Conservation (phyloP, 2,329 filamentous ascomycete genomes). For the Colletotrichum sp. region DNA sequence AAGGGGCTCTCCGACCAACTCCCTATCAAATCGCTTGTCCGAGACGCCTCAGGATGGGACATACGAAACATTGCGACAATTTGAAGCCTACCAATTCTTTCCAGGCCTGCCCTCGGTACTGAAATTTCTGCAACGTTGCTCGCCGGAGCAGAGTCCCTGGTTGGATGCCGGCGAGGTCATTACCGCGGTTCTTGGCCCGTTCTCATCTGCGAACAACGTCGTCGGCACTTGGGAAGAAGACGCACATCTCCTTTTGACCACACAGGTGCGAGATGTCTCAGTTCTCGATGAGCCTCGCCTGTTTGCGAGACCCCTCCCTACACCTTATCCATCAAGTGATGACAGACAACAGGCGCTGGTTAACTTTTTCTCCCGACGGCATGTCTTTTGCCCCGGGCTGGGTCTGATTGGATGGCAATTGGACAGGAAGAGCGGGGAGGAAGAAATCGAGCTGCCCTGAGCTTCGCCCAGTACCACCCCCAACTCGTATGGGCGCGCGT, state of each 20-base stretch:
- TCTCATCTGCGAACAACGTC: background rate
- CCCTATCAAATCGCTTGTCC: background rate
- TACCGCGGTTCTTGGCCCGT: background rate
- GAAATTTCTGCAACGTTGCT: background rate
- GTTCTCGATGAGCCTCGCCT: background rate
- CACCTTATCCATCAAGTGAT: background rate
- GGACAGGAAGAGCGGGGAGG: background rate
- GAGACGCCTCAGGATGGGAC: background rate
- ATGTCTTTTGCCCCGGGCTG: background rate
- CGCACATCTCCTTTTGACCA: background rate
- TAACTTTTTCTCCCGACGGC: background rate
- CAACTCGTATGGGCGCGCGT: background rate
- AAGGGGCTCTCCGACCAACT: background rate
- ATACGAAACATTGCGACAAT: background rate
- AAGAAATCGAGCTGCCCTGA: background rate
- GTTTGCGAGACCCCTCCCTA: background rate
- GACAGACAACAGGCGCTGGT: background rate
- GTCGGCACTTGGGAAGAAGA: background rate
- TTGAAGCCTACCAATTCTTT: background rate
- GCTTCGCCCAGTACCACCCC: background rate
- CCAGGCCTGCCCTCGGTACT: background rate
- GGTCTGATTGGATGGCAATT: background rate
- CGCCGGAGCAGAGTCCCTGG: background rate
- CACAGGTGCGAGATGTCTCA: background rate
- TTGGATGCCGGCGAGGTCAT: background rate